Percentiles rank a stretch among this genome's conserved stretches.
These are phyloP conservation scores for Micractinium sp. DNA, from an alignment of 139 green algal species.

Conservation along the genomic window DNA sequence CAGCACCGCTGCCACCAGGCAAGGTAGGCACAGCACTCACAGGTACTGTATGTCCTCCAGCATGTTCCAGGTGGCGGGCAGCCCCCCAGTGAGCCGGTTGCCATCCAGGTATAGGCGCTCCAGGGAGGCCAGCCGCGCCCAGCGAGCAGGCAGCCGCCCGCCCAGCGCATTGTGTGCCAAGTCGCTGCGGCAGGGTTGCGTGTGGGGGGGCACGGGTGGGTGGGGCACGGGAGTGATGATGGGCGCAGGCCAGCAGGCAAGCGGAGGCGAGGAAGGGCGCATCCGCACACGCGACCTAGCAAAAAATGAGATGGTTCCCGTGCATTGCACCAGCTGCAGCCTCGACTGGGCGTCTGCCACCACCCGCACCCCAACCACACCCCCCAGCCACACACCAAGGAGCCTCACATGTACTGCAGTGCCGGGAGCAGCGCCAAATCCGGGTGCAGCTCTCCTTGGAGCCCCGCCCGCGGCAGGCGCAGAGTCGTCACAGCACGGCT, in stretches of 20 bases:
- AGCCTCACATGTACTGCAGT: constrained; percentile 41
- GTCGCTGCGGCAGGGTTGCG: no score
- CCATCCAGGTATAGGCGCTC: constrained; percentile 26
- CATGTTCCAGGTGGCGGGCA: constrained; percentile 25
- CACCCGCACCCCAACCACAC: background rate
- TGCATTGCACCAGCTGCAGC: background rate
- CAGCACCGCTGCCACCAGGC: background rate
- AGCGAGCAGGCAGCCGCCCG: constrained; percentile 4
- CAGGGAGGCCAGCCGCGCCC: constrained; percentile 25
- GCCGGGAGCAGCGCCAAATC: constrained; percentile 25
- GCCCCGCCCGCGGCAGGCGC: background rate
- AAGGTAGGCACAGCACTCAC: background rate
- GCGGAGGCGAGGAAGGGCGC: no score
- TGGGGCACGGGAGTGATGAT: no score
- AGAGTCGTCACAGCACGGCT: background rate
- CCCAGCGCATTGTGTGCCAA: constrained; percentile 53
- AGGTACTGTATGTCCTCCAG: constrained; percentile 21
- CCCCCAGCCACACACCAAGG: background rate
- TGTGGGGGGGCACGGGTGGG: background rate
- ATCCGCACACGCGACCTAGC: no score
- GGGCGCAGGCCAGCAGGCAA: background rate
- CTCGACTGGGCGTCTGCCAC: no score
- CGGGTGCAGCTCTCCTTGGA: constrained; percentile 8
- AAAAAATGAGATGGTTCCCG: background rate
- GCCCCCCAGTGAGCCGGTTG: constrained; percentile 20